Evolutionary conservation across 306 rosid species (phyloP).

Genomic region (Betula pendula): DNA sequence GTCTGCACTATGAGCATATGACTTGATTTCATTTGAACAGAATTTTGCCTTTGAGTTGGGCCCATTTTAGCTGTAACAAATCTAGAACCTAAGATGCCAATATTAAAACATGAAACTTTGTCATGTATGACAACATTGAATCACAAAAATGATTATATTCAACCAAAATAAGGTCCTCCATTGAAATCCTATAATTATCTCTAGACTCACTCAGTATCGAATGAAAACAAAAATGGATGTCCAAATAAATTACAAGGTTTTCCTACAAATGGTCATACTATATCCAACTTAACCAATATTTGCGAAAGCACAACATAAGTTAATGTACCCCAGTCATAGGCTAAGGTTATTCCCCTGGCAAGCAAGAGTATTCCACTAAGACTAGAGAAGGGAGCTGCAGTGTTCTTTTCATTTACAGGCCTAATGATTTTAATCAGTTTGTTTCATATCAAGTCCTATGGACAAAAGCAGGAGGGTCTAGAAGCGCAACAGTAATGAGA

Average conservation of each 20-base stretch:
- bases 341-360: background rate
- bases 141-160: background rate
- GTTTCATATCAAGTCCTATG: background rate
- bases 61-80: background rate
- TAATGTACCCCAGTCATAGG: background rate
- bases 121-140: background rate
- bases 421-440: background rate
- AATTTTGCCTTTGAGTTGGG: background rate
- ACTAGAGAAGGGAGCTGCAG: background rate
- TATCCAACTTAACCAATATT: background rate
- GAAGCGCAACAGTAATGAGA: background rate
- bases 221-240: background rate
- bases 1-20: background rate
- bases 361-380: background rate
- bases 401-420: background rate
- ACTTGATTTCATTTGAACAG: background rate
- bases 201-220: background rate
- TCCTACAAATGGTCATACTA: background rate
- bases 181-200: background rate
- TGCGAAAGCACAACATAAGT: background rate
- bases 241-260: background rate
- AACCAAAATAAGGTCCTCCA: background rate
- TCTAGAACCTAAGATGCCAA: background rate
- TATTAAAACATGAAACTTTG: background rate
- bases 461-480: background rate